These are phyloP conservation scores for Mycena indigotica DNA, from an alignment of 768 basidiomycete species.

Conservation along the genomic window DNA sequence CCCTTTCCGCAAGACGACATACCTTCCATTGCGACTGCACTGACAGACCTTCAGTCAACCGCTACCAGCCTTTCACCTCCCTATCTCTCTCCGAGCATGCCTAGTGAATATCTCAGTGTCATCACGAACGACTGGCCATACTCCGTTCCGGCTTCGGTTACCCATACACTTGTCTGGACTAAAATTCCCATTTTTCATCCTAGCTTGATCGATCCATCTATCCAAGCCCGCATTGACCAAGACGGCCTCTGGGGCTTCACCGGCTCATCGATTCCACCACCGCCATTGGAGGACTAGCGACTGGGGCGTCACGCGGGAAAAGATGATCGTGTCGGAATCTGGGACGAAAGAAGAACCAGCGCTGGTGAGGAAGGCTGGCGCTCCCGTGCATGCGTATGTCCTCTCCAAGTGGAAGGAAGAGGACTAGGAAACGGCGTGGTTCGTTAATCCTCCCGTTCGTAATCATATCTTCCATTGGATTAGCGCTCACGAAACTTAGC, in stretches of 20 bases:
- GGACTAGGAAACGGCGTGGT: conserved; percentile 92
- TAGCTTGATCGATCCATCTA: conserved; percentile 49
- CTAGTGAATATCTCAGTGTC: conserved; percentile 62
- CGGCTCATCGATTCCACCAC: conserved; percentile 56
- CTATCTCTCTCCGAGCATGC: conserved; percentile 70
- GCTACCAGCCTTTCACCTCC: conserved; percentile 29
- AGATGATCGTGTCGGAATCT: conserved; percentile 52
- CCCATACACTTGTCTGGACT: conserved; percentile 80
- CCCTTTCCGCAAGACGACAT: conserved; percentile 39
- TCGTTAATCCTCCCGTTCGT: conserved; percentile 84
- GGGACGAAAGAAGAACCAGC: conserved; percentile 56
- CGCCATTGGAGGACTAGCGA: conserved; percentile 63
- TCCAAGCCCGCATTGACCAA: conserved; percentile 62
- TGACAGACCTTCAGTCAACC: conserved; percentile 9
- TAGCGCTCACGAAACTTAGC: conserved; percentile 32
- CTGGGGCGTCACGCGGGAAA: conserved; percentile 70
- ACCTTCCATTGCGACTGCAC: not conserved
- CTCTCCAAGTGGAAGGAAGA: conserved; percentile 64
- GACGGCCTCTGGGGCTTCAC: conserved; percentile 88
- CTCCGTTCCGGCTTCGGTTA: conserved; percentile 74
- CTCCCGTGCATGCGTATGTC: conserved; percentile 66
- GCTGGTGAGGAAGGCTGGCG: conserved; percentile 52
- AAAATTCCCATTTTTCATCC: conserved; percentile 70
- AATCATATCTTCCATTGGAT: not conserved
- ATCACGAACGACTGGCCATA: conserved; percentile 90